These are phyloP conservation scores for Boletellus ananas DNA, from an alignment of 768 basidiomycete genomes.

Conservation along the genomic window DNA sequence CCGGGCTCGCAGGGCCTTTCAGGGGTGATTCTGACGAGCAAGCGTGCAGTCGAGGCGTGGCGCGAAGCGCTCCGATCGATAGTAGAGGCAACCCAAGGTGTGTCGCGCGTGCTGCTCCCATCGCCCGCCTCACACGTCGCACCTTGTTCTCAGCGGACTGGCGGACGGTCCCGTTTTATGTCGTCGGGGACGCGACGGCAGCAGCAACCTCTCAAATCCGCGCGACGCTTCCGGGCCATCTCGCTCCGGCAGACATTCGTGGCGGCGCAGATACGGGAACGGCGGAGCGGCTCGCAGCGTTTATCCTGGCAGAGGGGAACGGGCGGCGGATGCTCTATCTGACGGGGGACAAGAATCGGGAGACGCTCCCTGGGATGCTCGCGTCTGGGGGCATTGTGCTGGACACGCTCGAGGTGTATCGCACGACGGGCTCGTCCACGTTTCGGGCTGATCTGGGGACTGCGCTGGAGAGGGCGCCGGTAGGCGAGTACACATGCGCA, in stretches of 20 bases:
- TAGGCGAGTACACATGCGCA: conserved; percentile 18
- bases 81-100: conserved; percentile 10
- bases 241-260: conserved; percentile 35
- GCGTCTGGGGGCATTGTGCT: conserved; percentile 41
- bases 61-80: conserved; percentile 33
- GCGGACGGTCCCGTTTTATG: conserved; percentile 68
- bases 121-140: not conserved
- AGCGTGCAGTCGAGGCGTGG: conserved; percentile 74
- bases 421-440: conserved; percentile 52
- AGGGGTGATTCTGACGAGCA: conserved; percentile 79
- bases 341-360: conserved; percentile 84
- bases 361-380: conserved; percentile 56
- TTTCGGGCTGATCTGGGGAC: conserved; percentile 45
- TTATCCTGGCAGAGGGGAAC: conserved; percentile 46
- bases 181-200: conserved; percentile 68
- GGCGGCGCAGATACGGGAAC: conserved; percentile 57
- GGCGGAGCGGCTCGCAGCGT: conserved; percentile 61
- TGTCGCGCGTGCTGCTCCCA: not conserved
- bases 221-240: conserved; percentile 13
- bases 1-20: conserved; percentile 32
- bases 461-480: conserved; percentile 24
- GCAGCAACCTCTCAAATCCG: conserved; percentile 34
- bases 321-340: conserved; percentile 56
- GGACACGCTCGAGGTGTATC: conserved; percentile 62
- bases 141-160: conserved; percentile 39